phyloP scores from a whole-genome alignment of 129 eudicot species.

The Centaurea solstitialis region DNA sequence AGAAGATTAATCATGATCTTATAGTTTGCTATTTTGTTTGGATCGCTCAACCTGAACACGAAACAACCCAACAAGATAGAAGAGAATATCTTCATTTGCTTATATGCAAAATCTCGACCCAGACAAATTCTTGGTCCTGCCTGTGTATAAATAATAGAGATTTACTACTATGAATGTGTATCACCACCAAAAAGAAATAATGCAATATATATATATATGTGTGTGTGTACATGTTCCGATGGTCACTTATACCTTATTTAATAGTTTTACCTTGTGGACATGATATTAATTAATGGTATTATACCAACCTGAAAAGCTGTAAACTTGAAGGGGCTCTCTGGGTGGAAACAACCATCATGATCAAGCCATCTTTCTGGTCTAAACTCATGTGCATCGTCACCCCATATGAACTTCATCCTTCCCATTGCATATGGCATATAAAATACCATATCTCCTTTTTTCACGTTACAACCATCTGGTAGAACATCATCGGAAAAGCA shows the following conservation, averaged over 20 bases:
- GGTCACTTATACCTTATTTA: background rate
- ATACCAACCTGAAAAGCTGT: conserved; percentile 49
- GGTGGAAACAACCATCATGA: conserved; percentile 43
- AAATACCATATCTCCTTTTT: background rate
- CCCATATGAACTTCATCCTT: conserved; percentile 1
- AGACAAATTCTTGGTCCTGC: background rate
- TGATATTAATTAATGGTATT: background rate
- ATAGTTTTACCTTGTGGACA: conserved; percentile 8
- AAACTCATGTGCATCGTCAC: conserved; percentile 50
- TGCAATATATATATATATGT: background rate
- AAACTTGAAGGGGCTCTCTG: conserved; percentile 15
- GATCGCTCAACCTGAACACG: background rate
- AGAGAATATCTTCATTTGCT: background rate
- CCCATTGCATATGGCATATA: background rate
- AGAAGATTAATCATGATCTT: background rate
- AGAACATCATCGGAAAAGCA: conserved; percentile 31
- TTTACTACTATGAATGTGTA: background rate
- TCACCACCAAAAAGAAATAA: background rate
- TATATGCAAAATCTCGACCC: background rate
- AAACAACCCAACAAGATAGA: background rate
- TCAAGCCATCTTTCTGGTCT: conserved; percentile 73
- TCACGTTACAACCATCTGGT: background rate
- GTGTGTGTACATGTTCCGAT: background rate
- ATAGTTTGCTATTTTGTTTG: background rate
- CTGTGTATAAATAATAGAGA: background rate